Evolutionary conservation across 257 asterid genomes (phyloP), one percentile per base, ranked within the genome.

Genomic region (Nicotiana knightiana): DNA sequence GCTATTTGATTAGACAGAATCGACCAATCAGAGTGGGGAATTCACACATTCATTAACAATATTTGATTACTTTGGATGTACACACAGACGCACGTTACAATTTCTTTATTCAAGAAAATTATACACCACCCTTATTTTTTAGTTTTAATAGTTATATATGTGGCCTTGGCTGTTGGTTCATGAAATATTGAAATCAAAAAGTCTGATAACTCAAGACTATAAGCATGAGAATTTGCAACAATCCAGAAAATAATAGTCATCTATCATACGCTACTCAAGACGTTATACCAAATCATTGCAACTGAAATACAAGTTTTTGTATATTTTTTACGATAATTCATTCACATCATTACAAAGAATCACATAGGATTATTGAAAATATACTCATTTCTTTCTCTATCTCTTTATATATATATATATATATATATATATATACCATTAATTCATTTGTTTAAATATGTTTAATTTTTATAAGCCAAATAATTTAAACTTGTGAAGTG

Each of bases 1-100:
- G 18, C 73, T 30, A 63, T 83, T 55, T 84, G 75, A 81, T 86
- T 84, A 84, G 82, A 39, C 16, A 32, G 57, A 46, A n/a, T 2
- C 3, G 71, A 57, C 84, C 84, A 84, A 81, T 76, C 32, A 28
- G 17, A 65, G 76, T 11, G 67, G 67, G 64, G 64, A 83, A 53
- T 37, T 4, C 43, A 12, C 12, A 32, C 26, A 10, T 43, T 9
- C 21, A 11, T 68, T 32, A 43, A 63, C 48, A 77, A 24, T 48
- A 32, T 35, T 75, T 84, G 24, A 63, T 58, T 75, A 53, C 53
- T 76, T 81, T 75, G 58, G 66, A 21, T 58, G 26, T 70, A 70
- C 30, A 37, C 13, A 18, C 9, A 37, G 1, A 37, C 55, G 37
- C 76, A 67, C 33, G 13, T 46, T 71, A 71, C 37, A 24, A 71